Evolutionary conservation across 2,329 filamentous ascomycete species (phyloP).

Genomic region (Aspergillus pseudoviridinutans): DNA sequence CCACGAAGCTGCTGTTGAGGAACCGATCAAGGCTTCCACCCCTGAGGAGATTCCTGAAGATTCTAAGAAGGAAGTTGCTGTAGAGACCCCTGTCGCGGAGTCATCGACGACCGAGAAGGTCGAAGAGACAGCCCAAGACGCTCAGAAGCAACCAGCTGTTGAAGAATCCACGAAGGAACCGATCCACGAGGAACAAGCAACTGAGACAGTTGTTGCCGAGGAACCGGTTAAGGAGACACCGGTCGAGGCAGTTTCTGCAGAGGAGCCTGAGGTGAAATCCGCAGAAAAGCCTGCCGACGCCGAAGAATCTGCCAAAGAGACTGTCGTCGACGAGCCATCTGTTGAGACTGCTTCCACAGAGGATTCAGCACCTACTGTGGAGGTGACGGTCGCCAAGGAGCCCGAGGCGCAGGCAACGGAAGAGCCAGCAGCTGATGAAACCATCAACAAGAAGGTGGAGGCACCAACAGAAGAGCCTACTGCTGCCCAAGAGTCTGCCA

Average conservation of each 20-base stretch:
- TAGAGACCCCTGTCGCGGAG: constrained; percentile 3
- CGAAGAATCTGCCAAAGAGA: constrained; percentile 4
- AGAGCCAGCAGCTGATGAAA: constrained; percentile 9
- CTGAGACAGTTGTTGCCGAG: constrained; percentile 10
- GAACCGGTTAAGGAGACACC: not conserved
- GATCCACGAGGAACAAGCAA: constrained; percentile 2
- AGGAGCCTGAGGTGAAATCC: constrained; percentile 4
- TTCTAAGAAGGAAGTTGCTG: constrained; percentile 3
- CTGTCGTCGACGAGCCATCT: constrained; percentile 2
- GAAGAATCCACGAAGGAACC: constrained; percentile 1
- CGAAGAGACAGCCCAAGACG: not conserved
- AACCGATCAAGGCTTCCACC: constrained; percentile 6
- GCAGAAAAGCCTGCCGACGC: constrained; percentile 1
- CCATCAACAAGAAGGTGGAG: constrained; percentile 4
- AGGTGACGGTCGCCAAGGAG: constrained; percentile 9
- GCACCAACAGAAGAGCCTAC: constrained; percentile 2
- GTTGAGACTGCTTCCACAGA: constrained; percentile 5
- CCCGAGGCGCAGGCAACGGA: constrained; percentile 6
- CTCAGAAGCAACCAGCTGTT: constrained; percentile 1
- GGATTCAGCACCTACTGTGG: not conserved
- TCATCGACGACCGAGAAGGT: constrained; percentile 4
- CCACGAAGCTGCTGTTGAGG: constrained; percentile 5
- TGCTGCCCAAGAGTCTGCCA: constrained; percentile 5
- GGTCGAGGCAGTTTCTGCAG: not conserved
- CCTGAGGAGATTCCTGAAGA: constrained; percentile 1